A percentile compares a stretch with the other conserved stretches of the same genome.
These are phyloP conservation scores for Houttuynia cordata DNA, from an alignment of 164 flowering plant genomes.

Conservation along the genomic window DNA sequence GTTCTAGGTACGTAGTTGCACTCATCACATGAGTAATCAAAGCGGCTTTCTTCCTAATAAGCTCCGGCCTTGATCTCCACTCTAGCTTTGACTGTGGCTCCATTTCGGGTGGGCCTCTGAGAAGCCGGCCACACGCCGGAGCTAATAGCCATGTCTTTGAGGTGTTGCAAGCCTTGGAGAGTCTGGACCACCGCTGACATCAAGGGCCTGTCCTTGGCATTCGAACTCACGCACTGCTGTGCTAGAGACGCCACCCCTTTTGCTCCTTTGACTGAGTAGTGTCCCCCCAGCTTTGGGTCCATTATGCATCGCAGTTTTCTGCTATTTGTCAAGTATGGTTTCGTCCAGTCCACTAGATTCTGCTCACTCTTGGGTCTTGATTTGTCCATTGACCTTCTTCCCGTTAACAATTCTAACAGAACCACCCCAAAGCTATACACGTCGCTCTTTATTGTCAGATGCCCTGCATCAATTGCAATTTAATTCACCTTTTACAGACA, in stretches of 20 bases:
- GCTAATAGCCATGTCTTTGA: slow-evolving; percentile 74
- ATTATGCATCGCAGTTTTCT: slow-evolving; percentile 56
- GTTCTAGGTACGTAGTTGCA: no score
- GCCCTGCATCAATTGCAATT: slow-evolving; percentile 34
- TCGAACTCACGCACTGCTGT: slow-evolving; percentile 50
- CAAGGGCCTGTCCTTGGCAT: slow-evolving; percentile 75
- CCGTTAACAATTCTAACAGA: slow-evolving; percentile 74
- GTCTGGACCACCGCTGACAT: slow-evolving; percentile 54
- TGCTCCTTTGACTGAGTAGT: slow-evolving; percentile 83
- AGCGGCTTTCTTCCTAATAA: background rate
- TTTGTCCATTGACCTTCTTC: slow-evolving; percentile 77
- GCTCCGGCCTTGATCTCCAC: slow-evolving; percentile 16
- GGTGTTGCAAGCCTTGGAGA: slow-evolving; percentile 44
- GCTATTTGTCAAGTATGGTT: slow-evolving; percentile 64
- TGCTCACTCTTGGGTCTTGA: slow-evolving; percentile 62
- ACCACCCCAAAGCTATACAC: slow-evolving; percentile 95
- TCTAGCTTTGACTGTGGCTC: slow-evolving; percentile 17
- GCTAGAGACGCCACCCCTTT: slow-evolving; percentile 66
- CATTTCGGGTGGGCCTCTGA: slow-evolving; percentile 21
- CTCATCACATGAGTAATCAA: no score
- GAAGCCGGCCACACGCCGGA: slow-evolving; percentile 63
- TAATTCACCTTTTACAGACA: no score
- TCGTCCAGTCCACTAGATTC: slow-evolving; percentile 69
- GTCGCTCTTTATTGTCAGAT: slow-evolving; percentile 87
- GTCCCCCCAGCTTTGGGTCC: slow-evolving; percentile 76